These are phyloP conservation scores for Incumbomyces delicatus DNA, from an alignment of 2,329 filamentous ascomycete genomes.

Conservation along the genomic window DNA sequence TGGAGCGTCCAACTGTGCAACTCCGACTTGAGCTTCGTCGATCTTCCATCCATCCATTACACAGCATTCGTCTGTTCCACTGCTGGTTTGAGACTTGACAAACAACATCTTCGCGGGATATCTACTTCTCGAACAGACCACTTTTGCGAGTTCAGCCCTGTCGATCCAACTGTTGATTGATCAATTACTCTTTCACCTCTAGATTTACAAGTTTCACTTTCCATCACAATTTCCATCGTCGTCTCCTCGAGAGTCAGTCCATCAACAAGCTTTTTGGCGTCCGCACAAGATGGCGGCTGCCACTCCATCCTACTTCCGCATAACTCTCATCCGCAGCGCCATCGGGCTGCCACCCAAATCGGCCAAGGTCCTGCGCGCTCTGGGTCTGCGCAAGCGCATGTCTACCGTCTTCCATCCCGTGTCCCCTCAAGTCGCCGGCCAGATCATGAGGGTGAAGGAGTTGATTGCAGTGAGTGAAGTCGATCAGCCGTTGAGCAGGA, in stretches of 20 bases:
- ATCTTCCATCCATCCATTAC: too few relatives aligned
- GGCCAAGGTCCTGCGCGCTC: constrained; percentile 69
- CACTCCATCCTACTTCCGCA: constrained; percentile 53
- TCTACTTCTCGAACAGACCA: too few relatives aligned
- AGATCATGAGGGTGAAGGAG: constrained; percentile 92
- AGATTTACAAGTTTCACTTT: too few relatives aligned
- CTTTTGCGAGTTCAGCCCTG: too few relatives aligned
- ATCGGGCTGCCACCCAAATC: constrained; percentile 79
- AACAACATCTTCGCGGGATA: too few relatives aligned
- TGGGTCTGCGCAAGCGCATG: constrained; percentile 76
- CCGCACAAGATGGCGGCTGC: constrained; percentile 3
- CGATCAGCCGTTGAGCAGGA: constrained; percentile 50
- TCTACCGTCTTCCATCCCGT: constrained; percentile 86
- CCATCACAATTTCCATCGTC: too few relatives aligned
- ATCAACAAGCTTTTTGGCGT: neutral
- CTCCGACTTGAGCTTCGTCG: too few relatives aligned
- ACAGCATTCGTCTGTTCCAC: too few relatives aligned
- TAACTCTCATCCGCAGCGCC: constrained; percentile 78
- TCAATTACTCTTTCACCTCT: too few relatives aligned
- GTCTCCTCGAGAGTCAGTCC: neutral
- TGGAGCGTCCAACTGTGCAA: too few relatives aligned
- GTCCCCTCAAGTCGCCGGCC: constrained; percentile 68
- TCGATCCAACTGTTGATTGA: too few relatives aligned
- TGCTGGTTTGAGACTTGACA: too few relatives aligned
- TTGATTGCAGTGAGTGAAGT: constrained; percentile 76